phyloP scores from a whole-genome alignment of 2,329 filamentous ascomycete species.

The Alternaria viburni region DNA sequence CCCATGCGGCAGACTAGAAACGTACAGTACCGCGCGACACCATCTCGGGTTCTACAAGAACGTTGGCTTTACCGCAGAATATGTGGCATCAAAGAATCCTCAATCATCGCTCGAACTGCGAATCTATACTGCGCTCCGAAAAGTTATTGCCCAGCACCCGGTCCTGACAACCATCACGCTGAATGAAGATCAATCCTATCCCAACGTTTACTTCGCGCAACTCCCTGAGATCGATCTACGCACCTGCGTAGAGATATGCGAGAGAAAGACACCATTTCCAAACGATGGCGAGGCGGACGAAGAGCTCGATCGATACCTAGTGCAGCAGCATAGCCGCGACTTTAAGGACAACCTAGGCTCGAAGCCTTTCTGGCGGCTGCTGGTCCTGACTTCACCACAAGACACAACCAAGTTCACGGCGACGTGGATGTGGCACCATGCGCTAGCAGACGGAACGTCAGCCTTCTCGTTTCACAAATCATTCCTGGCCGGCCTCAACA shows the following conservation, averaged over 20 bases:
- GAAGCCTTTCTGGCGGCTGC: conserved; percentile 55
- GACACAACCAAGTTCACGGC: conserved; percentile 47
- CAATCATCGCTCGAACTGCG: conserved; percentile 29
- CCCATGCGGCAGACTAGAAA: conserved; percentile 49
- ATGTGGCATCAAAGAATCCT: conserved; percentile 3
- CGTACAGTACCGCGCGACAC: conserved; percentile 53
- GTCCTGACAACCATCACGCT: conserved; percentile 53
- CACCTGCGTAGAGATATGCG: conserved; percentile 42
- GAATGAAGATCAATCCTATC: conserved; percentile 47
- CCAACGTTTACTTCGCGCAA: conserved; percentile 53
- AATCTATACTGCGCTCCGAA: conserved; percentile 45
- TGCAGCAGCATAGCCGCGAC: conserved; percentile 50
- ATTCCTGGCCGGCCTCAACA: conserved; percentile 48
- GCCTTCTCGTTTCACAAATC: conserved; percentile 54
- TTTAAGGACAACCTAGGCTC: conserved; percentile 40
- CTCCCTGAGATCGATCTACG: conserved; percentile 53
- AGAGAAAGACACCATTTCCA: conserved; percentile 28
- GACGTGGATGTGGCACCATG: conserved; percentile 57
- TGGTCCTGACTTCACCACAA: conserved; percentile 30
- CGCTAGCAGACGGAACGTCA: conserved; percentile 55
- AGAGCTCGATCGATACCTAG: conserved; percentile 52
- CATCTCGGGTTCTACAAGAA: conserved; percentile 54
- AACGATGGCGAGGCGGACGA: conserved; percentile 38
- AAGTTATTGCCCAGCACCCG: conserved; percentile 51
- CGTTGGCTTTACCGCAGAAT: conserved; percentile 49